Base-by-base conservation (phyloP, 140 eudicot species). In the Senecio squalidus region DNA sequence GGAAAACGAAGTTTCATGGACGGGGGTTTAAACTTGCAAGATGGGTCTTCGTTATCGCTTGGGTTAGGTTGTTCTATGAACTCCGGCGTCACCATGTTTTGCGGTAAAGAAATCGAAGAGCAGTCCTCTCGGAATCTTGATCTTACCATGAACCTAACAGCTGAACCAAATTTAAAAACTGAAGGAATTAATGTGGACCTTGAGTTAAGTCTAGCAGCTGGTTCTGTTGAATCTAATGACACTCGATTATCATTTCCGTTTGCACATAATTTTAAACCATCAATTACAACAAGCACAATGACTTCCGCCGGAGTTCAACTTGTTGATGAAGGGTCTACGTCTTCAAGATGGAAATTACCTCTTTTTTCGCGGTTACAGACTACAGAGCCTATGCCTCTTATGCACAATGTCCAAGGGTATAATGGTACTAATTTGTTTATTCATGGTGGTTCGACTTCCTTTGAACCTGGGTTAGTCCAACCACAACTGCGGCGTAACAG, bases 321-420 rank as follows among this genome's bases (percentile, higher is more conserved):
- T 28, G 74, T 70, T 29, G 97, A 86, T 49, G 94, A 91, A 50
- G 98, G 88, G 7, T 83, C 98, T 13, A 83, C 84, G 5, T 83
- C 94, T 15, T 76, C 87, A 13, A 74, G 78, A 45, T 91, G 85
- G 88, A 83, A 78, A 56, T 36, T 48, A 51, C 77, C 73, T 18
- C 73, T 62, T 61, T 58, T 85, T 20, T 69, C 67, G 34, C 77
- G 71, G 7, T 24, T 66, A 44, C 73, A 56, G 20, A 55, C 43
- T 28, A 7, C 60, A 7, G 76, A 59, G 13, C 51, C 69, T 4
- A 13, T 7, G 6, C 7, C 62, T 10, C 65, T 15, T 24, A 34
- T 44, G 28, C 58, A 43, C 20, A 53, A 52, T 17, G 47, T 47
- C 13, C 45, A 54, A 36, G 31, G 45, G 8, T 21, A 17, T 38